Evolutionary conservation across 2,329 filamentous ascomycete genomes (phyloP).

Genomic region (Grosmannia huntii): DNA sequence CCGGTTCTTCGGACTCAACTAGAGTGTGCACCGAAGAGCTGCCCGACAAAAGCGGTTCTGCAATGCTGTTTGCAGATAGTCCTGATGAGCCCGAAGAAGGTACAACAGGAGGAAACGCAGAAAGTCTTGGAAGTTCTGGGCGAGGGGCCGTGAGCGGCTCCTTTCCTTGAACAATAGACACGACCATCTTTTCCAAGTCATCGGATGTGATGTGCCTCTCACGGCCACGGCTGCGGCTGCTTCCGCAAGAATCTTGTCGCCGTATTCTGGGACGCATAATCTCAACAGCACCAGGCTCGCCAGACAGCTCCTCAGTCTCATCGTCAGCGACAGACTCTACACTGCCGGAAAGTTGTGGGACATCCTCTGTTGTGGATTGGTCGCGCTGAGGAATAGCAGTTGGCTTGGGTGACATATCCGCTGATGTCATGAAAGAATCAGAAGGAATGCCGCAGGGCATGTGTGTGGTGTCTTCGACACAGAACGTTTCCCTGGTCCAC

Average conservation of each 20-base stretch:
- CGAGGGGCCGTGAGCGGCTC: constrained; percentile 48
- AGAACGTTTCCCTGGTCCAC: constrained; percentile 89
- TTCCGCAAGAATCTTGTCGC: constrained; percentile 57
- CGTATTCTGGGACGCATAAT: constrained; percentile 54
- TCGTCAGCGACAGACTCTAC: constrained; percentile 64
- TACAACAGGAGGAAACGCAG: not conserved
- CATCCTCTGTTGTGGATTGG: constrained; percentile 30
- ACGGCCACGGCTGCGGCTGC: constrained; percentile 57
- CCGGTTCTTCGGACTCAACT: not conserved
- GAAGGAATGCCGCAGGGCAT: not conserved
- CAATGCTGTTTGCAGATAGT: too few species aligned
- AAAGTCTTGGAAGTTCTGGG: constrained; percentile 24
- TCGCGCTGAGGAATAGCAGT: constrained; percentile 29
- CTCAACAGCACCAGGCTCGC: constrained; percentile 41
- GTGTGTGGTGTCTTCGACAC: constrained; percentile 47
- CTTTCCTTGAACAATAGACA: constrained; percentile 83
- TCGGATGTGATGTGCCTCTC: constrained; percentile 88
- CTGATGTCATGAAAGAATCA: constrained; percentile 10
- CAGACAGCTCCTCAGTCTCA: constrained; percentile 46
- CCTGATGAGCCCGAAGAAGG: not conserved
- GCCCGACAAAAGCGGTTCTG: not conserved
- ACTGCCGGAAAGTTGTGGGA: constrained; percentile 65
- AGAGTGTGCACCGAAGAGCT: not conserved
- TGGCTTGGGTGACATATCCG: constrained; percentile 30
- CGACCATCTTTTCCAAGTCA: constrained; percentile 87